A percentile compares a stretch with the other conserved stretches of the same genome.
Conservation (phyloP, 805 yeast species). For the Candida taoyuanica region DNA sequence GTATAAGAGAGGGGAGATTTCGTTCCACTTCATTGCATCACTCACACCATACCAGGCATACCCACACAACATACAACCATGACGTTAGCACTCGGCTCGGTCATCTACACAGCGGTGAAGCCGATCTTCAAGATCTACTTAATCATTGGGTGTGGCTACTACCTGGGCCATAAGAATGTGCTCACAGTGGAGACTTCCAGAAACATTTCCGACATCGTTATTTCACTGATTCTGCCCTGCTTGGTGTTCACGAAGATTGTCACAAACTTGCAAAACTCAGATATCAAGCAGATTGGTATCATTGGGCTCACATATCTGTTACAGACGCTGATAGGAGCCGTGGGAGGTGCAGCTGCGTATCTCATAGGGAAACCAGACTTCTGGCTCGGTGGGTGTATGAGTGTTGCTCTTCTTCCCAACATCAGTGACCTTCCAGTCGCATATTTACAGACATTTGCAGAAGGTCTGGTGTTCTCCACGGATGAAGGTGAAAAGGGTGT, state of each 20-base stretch:
- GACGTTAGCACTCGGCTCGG: slow-evolving; percentile 13
- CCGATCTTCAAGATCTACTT: slow-evolving; percentile 74
- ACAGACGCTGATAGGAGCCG: slow-evolving; percentile 46
- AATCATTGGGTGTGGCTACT: slow-evolving; percentile 64
- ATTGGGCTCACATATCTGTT: slow-evolving; percentile 48
- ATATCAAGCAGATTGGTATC: slow-evolving; percentile 67
- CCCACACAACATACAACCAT: background rate
- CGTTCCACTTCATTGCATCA: no score
- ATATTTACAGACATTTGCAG: slow-evolving; percentile 59
- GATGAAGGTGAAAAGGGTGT: slow-evolving; percentile 70
- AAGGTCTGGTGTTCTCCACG: slow-evolving; percentile 42
- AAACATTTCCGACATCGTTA: slow-evolving; percentile 59
- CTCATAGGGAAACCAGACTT: slow-evolving; percentile 40
- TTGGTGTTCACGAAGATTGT: slow-evolving; percentile 62
- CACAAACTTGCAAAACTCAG: slow-evolving; percentile 52
- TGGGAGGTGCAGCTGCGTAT: slow-evolving; percentile 33
- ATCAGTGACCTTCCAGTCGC: slow-evolving; percentile 78
- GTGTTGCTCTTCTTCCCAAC: slow-evolving; percentile 70
- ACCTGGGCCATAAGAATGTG: slow-evolving; percentile 52
- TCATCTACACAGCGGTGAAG: slow-evolving; percentile 59
- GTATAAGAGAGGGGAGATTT: no score
- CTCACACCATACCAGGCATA: no score
- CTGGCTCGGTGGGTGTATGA: slow-evolving; percentile 68
- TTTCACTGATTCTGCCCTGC: slow-evolving; percentile 61
- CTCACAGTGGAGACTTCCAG: slow-evolving; percentile 57